Evolutionary conservation across 192 early-diverging fungal genomes (phyloP), one percentile per base, ranked within the genome.

Genomic region (Cetraspora pellucida): DNA sequence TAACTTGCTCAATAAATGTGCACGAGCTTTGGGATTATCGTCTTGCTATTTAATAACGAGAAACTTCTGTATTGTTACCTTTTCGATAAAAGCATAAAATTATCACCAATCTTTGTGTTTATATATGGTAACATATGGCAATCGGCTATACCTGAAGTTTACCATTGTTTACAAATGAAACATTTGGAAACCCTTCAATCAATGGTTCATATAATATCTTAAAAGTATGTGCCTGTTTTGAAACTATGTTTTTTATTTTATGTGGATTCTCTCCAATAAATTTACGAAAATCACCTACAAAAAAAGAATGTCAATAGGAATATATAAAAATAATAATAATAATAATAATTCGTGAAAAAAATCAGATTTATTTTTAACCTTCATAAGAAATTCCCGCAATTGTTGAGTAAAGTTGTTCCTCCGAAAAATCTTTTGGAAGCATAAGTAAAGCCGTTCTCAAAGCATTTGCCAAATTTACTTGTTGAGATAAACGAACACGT

Each of bases 211-310:
- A 96, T 73, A 85, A 80, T 66, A 80, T 82, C 74, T 82, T 79
- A 64, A 92, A 90, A 54, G 88, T 81, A 0, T 85, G 50, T 68
- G 90, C 75, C 71, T 97, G 98, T 3, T 85, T 90, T 49, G 85
- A 84, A 27, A 99, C 97, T 80, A 98, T 97, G 79, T 99, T 98
- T 76, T 90, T 81, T 27, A 99, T 90, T 82, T 99, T 99, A 80
- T 93, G 87, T 9, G 98, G 98, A 81, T 98, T 97, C 85, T 99
- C 98, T 49, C 94, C 92, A 37, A 98, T 75, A 45, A 78, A 79
- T 95, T 95, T 97, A 47, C 98, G 90, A 81, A 98, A 95, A 77
- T 99, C 98, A 52, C 98, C 97, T 13, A 74, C 6, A 43, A 16
- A n/a, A 3, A 72, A 57, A 72, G 55, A 57, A 28, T 14, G n/a